Evolutionary conservation across 768 basidiomycete species (phyloP), one percentile per base, ranked within the genome.

Genomic region (Daedaleopsis sinensis): DNA sequence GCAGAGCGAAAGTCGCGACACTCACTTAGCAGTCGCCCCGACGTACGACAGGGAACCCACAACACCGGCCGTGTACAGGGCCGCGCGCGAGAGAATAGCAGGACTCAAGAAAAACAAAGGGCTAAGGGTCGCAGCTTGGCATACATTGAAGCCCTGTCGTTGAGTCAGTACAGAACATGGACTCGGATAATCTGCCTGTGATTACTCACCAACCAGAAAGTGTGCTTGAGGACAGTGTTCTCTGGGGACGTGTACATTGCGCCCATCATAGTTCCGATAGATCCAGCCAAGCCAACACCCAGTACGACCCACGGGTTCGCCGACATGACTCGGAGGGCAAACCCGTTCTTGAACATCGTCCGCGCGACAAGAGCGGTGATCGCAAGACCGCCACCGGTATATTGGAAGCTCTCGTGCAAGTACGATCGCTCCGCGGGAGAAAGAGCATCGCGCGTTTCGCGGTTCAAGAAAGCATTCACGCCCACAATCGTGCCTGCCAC

Each of bases 81-180:
- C 94, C 10, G 94, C 94, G 35, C 94, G 86, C 18, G 89, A 89
- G 52, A 96, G 82, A 64, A 96, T 83, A 13, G 91, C 92, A 3
- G 94, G 94, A 68, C 80, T 88, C 49, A 94, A 74, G 82, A 96
- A 94, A 78, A 93, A 94, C n/a, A 96, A 72, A 3, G 94, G 94
- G 63, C 89, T 90, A 44, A 96, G 79, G 2, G 91, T 92, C 8
- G 91, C 89, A 8, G 91, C 91, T 77, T 96, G 94, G 72, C 85
- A 92, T 4, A 82, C 87, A 64, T 94, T 92, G 75, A 96, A 96
- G 5, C 86, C 87, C 90, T 92, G 59, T 65, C 42, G 64, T 57
- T 44, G 69, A 37, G 16, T 35, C 23, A 67, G 57, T 36, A 21
- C 39, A 16, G 12, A 42, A 47, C 44, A 36, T 44, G 47, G 15